phyloP scores from a whole-genome alignment of 2,329 filamentous ascomycete species.

The Graphilbum ipis-grandicollis region DNA sequence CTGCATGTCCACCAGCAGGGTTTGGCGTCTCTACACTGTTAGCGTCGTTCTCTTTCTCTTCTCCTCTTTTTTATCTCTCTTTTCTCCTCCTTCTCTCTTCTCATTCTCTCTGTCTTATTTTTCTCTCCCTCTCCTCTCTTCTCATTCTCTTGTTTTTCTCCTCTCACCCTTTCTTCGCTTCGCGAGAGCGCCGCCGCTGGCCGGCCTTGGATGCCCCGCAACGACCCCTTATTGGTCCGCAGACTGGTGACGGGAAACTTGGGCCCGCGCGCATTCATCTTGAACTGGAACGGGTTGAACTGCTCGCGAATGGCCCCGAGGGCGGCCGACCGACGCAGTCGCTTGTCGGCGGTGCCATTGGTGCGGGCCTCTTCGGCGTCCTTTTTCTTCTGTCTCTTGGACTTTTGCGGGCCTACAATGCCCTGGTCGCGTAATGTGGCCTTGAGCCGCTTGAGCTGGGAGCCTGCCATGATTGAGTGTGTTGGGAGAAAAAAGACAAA shows the following conservation, averaged over 20 bases:
- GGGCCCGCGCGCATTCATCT: constrained; percentile 55
- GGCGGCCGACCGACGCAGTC: constrained; percentile 58
- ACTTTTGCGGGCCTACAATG: constrained; percentile 78
- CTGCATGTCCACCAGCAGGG: constrained; percentile 79
- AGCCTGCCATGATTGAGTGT: constrained; percentile 63
- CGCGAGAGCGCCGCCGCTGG: constrained; percentile 73
- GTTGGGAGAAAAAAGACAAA: too few relatives aligned
- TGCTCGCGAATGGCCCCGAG: constrained; percentile 79
- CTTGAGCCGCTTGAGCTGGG: constrained; percentile 92
- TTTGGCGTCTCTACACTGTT: constrained; percentile 49
- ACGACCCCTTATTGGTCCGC: constrained; percentile 32
- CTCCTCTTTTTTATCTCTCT: not conserved
- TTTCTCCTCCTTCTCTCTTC: too few relatives aligned
- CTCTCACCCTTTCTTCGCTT: constrained; percentile 66
- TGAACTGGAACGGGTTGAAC: constrained; percentile 96
- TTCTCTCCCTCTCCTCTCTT: too few relatives aligned
- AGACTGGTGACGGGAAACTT: constrained; percentile 76
- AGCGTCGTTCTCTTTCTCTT: not conserved
- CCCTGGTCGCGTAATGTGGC: constrained; percentile 78
- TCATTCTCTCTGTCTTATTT: too few relatives aligned
- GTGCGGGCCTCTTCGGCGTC: constrained; percentile 47
- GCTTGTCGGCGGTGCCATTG: constrained; percentile 44
- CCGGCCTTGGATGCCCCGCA: constrained; percentile 48
- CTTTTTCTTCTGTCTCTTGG: constrained; percentile 82
- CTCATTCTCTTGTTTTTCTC: too few relatives aligned